These are phyloP conservation scores for Eucalyptus sp. DNA, from an alignment of 345 rosid genomes.

Conservation along the genomic window DNA sequence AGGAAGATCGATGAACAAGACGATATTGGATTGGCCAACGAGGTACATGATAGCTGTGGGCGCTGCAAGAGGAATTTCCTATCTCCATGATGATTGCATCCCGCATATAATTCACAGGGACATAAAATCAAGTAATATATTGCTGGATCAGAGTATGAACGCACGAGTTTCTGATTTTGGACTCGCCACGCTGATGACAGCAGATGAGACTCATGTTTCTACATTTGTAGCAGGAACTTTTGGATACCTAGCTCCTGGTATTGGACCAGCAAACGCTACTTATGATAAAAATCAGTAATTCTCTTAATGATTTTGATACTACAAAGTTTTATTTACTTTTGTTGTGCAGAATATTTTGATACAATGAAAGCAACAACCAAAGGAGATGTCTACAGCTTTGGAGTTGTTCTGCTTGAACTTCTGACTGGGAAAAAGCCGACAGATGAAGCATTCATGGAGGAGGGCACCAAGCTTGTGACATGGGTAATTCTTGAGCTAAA, in stretches of 20 bases:
- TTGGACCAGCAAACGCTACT: not conserved
- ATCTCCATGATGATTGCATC: slow-evolving; percentile 84
- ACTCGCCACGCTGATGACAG: slow-evolving; percentile 71
- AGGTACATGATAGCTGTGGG: slow-evolving; percentile 70
- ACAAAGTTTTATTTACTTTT: not conserved
- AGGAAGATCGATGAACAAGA: slow-evolving; percentile 32
- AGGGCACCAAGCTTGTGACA: slow-evolving; percentile 83
- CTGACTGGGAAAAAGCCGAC: slow-evolving; percentile 67
- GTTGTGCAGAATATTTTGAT: slow-evolving; percentile 63
- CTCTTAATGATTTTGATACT: not conserved
- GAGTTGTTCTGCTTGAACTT: slow-evolving; percentile 75
- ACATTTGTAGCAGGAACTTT: slow-evolving; percentile 78
- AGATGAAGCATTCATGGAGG: slow-evolving; percentile 76
- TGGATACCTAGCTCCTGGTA: slow-evolving; percentile 86
- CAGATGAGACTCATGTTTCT: slow-evolving; percentile 78
- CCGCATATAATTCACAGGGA: slow-evolving; percentile 90
- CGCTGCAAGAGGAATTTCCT: slow-evolving; percentile 79
- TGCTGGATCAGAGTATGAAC: slow-evolving; percentile 77
- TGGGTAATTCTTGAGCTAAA: slow-evolving; percentile 36
- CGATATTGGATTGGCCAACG: slow-evolving; percentile 45
- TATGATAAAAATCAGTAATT: not conserved
- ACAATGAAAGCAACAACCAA: slow-evolving; percentile 70
- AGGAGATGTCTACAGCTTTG: slow-evolving; percentile 84
- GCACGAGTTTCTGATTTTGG: slow-evolving; percentile 85
- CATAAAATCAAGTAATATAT: slow-evolving; percentile 70